These are phyloP conservation scores for Tetradesmus lagerheimii DNA, from an alignment of 139 green algal species.

Conservation along the genomic window DNA sequence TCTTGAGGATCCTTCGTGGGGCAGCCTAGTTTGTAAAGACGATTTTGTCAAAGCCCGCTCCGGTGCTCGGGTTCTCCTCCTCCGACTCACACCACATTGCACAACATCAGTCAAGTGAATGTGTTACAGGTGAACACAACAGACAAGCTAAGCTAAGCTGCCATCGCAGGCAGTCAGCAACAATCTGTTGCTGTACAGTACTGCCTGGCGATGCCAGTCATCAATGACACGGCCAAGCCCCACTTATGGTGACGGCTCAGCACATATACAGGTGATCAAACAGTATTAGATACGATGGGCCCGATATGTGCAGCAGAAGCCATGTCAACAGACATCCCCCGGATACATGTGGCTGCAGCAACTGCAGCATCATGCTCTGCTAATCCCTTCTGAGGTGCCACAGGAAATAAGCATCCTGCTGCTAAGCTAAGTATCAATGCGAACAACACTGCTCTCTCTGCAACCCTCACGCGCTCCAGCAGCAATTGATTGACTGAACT, in stretches of 20 bases:
- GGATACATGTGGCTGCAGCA: background rate
- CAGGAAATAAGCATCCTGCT: background rate
- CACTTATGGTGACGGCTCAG: background rate
- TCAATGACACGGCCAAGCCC: background rate
- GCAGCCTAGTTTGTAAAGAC: background rate
- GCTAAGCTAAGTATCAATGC: background rate
- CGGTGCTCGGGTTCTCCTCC: background rate
- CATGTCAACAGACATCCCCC: background rate
- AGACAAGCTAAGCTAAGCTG: background rate
- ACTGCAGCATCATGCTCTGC: background rate
- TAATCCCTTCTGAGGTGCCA: background rate
- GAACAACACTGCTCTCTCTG: background rate
- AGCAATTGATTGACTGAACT: too few species aligned
- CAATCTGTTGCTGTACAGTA: background rate
- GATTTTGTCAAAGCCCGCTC: background rate
- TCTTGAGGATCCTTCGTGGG: background rate
- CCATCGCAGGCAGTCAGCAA: background rate
- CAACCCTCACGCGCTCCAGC: background rate
- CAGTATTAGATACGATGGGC: too few species aligned
- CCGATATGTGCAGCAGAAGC: background rate
- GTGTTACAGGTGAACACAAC: background rate
- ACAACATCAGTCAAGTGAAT: background rate
- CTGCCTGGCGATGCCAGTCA: background rate
- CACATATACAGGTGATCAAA: background rate
- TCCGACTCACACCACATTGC: background rate